Base-by-base conservation (phyloP, 1,284 basidiomycete species). In the Ganoderma boninense region DNA sequence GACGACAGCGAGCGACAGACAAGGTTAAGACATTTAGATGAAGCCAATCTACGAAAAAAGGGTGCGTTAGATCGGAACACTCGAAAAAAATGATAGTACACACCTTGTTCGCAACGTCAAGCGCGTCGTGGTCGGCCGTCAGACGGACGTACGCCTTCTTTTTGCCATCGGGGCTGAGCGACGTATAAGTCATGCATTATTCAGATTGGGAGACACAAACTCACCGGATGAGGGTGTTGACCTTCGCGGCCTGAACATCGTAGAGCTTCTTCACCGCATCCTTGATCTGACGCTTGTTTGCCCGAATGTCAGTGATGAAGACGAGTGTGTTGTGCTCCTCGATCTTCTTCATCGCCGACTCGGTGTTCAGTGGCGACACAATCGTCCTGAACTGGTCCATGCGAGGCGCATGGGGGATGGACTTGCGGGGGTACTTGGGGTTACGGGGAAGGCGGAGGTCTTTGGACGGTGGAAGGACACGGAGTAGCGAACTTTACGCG, bases 291-390 rank as follows among this genome's bases (percentile, higher is more conserved):
- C 96, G 92, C 92, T 99, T 99, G 93, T 99, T 99, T 72, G 91
- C 88, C 81, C 91, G 92, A 83, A 98, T 83, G 85, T 99, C 97
- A 67, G 98, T 96, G 76, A 99, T 94, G 88, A 99, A 99, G 73
- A 99, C 97, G 71, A 99, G 91, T 59, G 97, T 99, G 88, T 99
- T 99, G 89, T 98, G 93, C 85, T 99, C 97, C 89, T 99, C 97
- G 76, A 99, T 99, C 92, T 99, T 98, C 90, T 96, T 96, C 94
- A 95, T 96, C 71, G 94, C 95, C 16, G 90, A 92, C 82, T 96
- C 93, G 4, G 93, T 95, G 87, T 93, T 95, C 80, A 95, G 80
- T 29, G 93, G 93, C 90, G 91, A 94, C 73, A 97, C 91, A 81
- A 99, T 96, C 65, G 95, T 97, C 84, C 96, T 90, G 90, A 93